A percentile compares a stretch with the other conserved stretches of the same genome.
Evolutionary conservation across 495 filamentous ascomycete species (phyloP).

Genomic region (Lophium mytilinum): DNA sequence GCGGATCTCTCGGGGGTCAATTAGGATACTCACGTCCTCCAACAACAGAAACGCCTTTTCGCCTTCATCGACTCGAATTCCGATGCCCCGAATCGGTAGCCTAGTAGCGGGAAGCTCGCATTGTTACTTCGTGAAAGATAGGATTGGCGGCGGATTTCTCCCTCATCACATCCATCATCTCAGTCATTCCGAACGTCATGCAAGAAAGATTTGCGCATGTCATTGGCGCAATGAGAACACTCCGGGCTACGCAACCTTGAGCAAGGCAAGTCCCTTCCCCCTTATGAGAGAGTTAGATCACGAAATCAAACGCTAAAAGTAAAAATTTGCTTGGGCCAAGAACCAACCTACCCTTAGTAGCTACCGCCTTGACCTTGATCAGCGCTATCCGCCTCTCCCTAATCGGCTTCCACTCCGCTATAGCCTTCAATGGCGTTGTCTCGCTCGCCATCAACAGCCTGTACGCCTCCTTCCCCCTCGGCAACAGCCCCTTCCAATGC

Average conservation of each 20-base stretch:
- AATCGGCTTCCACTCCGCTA: conserved; percentile 49
- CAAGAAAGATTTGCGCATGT: conserved; percentile 9
- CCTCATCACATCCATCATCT: conserved; percentile 5
- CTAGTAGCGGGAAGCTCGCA: no score
- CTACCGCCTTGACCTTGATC: conserved; percentile 2
- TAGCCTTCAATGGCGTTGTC: conserved; percentile 47
- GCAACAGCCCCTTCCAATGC: background rate
- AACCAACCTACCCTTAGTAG: background rate
- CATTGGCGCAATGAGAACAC: conserved; percentile 16
- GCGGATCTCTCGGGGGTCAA: no score
- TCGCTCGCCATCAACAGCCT: conserved; percentile 28
- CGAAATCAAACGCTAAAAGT: background rate
- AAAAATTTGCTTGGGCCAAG: background rate
- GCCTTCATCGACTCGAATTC: no score
- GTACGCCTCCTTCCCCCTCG: conserved; percentile 4
- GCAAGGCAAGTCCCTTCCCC: background rate
- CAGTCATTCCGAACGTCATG: background rate
- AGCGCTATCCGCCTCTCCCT: conserved; percentile 45
- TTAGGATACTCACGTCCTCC: no score
- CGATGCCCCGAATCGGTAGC: no score
- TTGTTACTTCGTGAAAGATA: conserved; percentile 4
- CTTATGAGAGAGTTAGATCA: no score
- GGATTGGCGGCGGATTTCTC: no score
- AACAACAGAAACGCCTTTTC: no score
- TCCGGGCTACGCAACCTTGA: conserved; percentile 6